Evolutionary conservation across 441 rosid genomes (phyloP).

Genomic region (Oxalis stricta): DNA sequence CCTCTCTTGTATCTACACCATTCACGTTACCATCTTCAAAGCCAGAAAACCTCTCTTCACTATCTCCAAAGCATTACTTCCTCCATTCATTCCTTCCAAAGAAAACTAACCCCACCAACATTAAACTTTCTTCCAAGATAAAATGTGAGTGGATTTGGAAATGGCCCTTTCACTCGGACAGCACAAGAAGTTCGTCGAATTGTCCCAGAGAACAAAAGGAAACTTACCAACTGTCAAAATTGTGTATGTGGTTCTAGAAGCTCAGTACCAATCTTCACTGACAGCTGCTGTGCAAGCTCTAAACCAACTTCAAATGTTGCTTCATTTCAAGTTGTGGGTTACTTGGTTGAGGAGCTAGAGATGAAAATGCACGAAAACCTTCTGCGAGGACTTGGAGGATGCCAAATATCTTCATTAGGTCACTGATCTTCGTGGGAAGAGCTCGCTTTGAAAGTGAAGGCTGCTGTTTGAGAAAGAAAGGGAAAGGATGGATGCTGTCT

Average conservation of each 20-base stretch:
- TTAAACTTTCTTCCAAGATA: constrained; percentile 30
- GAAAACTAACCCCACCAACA: constrained; percentile 21
- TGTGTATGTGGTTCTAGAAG: constrained; percentile 93
- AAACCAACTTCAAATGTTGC: constrained; percentile 50
- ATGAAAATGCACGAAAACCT: constrained; percentile 47
- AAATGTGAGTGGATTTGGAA: constrained; percentile 64
- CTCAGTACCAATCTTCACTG: constrained; percentile 84
- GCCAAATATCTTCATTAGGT: constrained; percentile 90
- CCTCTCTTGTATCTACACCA: constrained; percentile 60
- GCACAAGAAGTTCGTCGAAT: constrained; percentile 77
- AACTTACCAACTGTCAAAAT: constrained; percentile 67
- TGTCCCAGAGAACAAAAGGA: constrained; percentile 51
- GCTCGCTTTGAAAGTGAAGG: constrained; percentile 76
- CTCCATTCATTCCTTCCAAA: constrained; percentile 66
- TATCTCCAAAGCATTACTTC: constrained; percentile 59
- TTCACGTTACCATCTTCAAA: constrained; percentile 54
- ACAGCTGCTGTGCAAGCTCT: constrained; percentile 63
- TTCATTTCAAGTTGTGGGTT: constrained; percentile 74
- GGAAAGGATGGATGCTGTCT: constrained; percentile 88
- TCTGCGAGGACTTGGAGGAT: constrained; percentile 77
- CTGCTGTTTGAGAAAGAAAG: constrained; percentile 89
- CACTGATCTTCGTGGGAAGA: constrained; percentile 91
- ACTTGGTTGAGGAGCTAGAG: constrained; percentile 84
- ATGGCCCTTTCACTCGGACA: constrained; percentile 92
- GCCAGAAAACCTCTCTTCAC: constrained; percentile 55